These are phyloP conservation scores for Neofusicoccum cordaticola DNA, from an alignment of 2,329 filamentous ascomycete species.

Conservation along the genomic window DNA sequence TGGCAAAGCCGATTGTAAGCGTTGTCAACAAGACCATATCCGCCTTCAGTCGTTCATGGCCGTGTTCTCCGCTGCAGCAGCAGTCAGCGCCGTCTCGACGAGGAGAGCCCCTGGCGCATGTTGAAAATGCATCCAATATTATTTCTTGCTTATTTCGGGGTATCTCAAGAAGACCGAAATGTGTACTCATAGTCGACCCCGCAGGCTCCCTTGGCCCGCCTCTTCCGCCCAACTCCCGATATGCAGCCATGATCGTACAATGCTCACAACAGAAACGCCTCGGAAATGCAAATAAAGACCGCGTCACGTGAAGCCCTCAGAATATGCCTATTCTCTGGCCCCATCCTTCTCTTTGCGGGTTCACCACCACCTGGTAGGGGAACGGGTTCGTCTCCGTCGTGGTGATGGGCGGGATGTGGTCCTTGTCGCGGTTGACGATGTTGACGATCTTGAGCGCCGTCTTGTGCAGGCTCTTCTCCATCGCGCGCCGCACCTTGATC, in stretches of 20 bases:
- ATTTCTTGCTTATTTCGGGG: constrained; percentile 17
- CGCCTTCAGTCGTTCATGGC: too few species aligned
- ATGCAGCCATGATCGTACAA: constrained; percentile 10
- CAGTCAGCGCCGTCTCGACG: too few species aligned
- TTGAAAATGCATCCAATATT: not conserved
- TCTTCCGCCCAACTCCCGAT: constrained; percentile 11
- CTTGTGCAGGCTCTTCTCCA: constrained; percentile 84
- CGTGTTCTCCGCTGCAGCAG: too few species aligned
- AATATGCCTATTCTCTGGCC: constrained; percentile 75
- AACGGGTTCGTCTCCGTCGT: constrained; percentile 91
- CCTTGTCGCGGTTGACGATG: constrained; percentile 83
- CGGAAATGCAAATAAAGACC: not conserved
- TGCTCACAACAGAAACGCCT: constrained; percentile 13
- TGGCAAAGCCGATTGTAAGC: constrained; percentile 5
- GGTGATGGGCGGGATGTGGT: constrained; percentile 95
- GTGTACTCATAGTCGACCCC: not conserved
- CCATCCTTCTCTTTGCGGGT: constrained; percentile 78
- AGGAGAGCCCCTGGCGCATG: too few species aligned
- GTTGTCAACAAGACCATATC: not conserved
- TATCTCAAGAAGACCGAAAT: constrained; percentile 17
- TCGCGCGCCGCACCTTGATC: constrained; percentile 82
- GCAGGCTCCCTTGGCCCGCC: not conserved
- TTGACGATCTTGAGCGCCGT: constrained; percentile 87
- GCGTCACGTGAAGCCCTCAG: constrained; percentile 15
- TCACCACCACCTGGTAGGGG: constrained; percentile 87